Conservation (phyloP, 352 stramenopile species). For the Phytophthora pinifolia region DNA sequence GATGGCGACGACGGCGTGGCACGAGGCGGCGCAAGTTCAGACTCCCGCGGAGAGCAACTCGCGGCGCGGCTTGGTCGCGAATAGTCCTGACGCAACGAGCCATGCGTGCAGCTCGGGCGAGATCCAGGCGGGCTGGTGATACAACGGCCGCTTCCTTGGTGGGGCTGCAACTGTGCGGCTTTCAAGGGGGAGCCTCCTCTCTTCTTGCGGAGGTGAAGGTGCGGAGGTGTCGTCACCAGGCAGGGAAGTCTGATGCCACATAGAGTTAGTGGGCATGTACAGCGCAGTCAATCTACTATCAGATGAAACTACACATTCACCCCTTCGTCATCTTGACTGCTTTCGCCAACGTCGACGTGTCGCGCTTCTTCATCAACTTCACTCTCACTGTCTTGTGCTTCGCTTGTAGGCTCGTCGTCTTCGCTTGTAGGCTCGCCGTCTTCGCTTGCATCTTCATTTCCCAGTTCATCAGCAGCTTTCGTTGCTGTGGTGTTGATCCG, state of each 20-base stretch:
- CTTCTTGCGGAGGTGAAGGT: constrained; percentile 7
- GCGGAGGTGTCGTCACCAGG: constrained; percentile 1
- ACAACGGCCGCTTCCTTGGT: constrained; percentile 22
- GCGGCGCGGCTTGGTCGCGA: constrained; percentile 35
- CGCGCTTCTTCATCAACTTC: constrained; percentile 14
- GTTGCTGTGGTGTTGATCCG: neutral
- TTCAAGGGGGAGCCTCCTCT: neutral
- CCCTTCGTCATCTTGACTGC: constrained; percentile 10
- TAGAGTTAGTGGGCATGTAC: constrained; percentile 28
- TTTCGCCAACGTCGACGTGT: constrained; percentile 9
- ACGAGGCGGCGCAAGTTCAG: constrained; percentile 8
- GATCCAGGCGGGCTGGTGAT: constrained; percentile 64
- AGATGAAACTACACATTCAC: constrained; percentile 11
- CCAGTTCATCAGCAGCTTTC: neutral
- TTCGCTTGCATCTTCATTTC: constrained; percentile 3
- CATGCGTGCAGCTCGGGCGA: constrained; percentile 53
- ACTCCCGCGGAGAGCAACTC: constrained; percentile 11
- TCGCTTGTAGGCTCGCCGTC: constrained; percentile 5
- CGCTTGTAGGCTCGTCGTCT: constrained; percentile 5
- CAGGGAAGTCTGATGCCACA: constrained; percentile 19
- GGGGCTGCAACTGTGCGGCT: constrained; percentile 1
- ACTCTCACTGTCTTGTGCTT: constrained; percentile 6
- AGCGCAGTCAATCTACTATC: constrained; percentile 16
- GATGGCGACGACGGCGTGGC: neutral
- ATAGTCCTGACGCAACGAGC: constrained; percentile 51